Conservation (phyloP, 1,139 yeast genomes). For the Eremothecium cymbalariae region DNA sequence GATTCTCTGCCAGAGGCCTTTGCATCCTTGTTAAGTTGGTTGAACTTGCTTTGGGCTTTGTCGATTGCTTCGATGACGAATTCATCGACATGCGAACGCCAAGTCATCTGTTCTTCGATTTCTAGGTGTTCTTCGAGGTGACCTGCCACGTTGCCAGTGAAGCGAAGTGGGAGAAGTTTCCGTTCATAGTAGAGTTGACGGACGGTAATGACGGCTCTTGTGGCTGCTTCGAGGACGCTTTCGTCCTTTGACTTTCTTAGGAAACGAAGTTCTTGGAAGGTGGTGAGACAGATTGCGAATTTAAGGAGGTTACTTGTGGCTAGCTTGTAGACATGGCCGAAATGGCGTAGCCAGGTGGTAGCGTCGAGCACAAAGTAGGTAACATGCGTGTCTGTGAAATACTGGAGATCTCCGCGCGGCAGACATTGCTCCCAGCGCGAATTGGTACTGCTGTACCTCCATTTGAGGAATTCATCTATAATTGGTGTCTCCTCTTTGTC, state of each 20-base stretch:
- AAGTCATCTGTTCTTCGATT: constrained; percentile 36
- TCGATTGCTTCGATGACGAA: constrained; percentile 34
- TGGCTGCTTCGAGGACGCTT: constrained; percentile 71
- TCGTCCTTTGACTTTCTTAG: constrained; percentile 66
- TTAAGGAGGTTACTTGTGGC: constrained; percentile 52
- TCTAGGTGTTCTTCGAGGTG: constrained; percentile 45
- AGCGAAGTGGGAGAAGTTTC: constrained; percentile 53
- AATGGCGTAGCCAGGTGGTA: constrained; percentile 73
- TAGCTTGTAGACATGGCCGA: constrained; percentile 67
- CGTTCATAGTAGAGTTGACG: constrained; percentile 57
- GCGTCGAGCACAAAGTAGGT: constrained; percentile 67
- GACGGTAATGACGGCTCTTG: constrained; percentile 66
- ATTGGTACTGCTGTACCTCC: not conserved
- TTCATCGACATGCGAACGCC: constrained; percentile 38
- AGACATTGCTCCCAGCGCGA: constrained; percentile 9
- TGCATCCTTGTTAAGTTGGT: constrained; percentile 12
- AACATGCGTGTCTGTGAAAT: constrained; percentile 23
- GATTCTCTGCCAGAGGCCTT: constrained; percentile 9
- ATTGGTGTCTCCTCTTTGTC: constrained; percentile 9
- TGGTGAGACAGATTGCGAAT: constrained; percentile 60
- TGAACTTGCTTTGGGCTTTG: constrained; percentile 28
- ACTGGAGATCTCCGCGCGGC: constrained; percentile 13
- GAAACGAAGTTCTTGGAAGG: constrained; percentile 72
- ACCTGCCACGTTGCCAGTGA: constrained; percentile 56
- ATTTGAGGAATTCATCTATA: constrained; percentile 8